phyloP scores from a whole-genome alignment of 2,329 filamentous ascomycete genomes.

The Penicillium sp. region DNA sequence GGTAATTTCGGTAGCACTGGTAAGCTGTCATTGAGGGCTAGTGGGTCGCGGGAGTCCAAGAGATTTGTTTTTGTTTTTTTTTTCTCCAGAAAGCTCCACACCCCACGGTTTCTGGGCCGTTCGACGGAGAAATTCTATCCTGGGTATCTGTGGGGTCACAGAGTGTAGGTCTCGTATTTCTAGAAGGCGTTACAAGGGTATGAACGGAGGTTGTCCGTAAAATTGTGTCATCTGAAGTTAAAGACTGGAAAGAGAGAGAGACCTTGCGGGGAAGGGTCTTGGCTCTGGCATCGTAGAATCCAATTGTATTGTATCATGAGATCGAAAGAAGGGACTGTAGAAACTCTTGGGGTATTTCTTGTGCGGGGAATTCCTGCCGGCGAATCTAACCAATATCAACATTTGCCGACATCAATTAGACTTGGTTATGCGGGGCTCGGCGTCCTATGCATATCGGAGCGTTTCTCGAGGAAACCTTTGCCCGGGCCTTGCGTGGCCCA shows the following conservation, averaged over 20 bases:
- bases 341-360: neutral
- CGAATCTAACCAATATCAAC: neutral
- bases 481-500: too few species aligned
- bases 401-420: neutral
- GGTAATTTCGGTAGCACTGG: neutral
- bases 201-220: neutral
- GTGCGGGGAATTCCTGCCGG: neutral
- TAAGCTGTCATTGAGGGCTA: neutral
- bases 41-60: slow-evolving; percentile 7
- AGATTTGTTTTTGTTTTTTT: too few species aligned
- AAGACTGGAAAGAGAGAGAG: neutral
- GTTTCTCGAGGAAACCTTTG: too few species aligned
- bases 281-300: neutral
- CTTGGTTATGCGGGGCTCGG: neutral
- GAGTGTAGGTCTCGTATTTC: neutral
- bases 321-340: too few species aligned
- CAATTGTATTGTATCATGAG: too few species aligned
- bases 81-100: slow-evolving; percentile 8
- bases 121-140: slow-evolving; percentile 7
- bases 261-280: neutral
- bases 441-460: too few species aligned
- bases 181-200: neutral
- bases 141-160: neutral
- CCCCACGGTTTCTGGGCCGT: slow-evolving; percentile 7
- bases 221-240: neutral